phyloP scores from a whole-genome alignment of 2,329 filamentous ascomycete species.

The Colletotrichum sp. region DNA sequence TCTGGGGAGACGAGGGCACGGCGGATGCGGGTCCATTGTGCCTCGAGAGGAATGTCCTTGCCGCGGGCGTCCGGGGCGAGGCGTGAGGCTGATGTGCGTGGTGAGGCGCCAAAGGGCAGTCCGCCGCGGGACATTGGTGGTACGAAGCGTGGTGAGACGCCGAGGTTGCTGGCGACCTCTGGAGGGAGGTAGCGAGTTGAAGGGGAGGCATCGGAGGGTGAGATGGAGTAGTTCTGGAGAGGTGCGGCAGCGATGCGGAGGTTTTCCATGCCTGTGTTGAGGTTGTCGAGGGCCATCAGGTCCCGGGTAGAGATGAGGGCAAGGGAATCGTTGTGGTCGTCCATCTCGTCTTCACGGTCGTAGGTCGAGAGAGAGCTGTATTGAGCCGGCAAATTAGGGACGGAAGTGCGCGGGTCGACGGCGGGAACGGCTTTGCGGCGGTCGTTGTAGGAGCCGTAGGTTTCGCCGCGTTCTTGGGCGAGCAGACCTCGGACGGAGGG shows the following conservation, averaged over 20 bases:
- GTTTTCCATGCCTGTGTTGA: constrained; percentile 45
- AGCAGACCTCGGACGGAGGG: constrained; percentile 60
- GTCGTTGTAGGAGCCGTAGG: constrained; percentile 36
- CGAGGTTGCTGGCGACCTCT: constrained; percentile 37
- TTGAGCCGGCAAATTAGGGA: not conserved
- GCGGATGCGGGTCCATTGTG: constrained; percentile 64
- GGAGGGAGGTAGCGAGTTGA: constrained; percentile 35
- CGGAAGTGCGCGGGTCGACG: constrained; percentile 30
- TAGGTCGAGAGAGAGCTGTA: constrained; percentile 32
- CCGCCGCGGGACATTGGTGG: constrained; percentile 32
- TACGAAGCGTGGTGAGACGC: constrained; percentile 44
- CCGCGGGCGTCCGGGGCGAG: constrained; percentile 64
- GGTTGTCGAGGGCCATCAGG: constrained; percentile 52
- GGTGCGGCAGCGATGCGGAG: constrained; percentile 43
- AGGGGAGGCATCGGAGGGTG: constrained; percentile 37
- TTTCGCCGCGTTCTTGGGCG: constrained; percentile 47
- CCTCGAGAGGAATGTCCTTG: constrained; percentile 59
- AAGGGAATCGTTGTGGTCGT: constrained; percentile 39
- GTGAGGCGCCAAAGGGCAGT: constrained; percentile 10
- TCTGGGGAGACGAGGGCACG: constrained; percentile 62
- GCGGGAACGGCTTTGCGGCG: constrained; percentile 32
- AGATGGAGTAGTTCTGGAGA: constrained; percentile 38
- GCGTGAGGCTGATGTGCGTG: constrained; percentile 33
- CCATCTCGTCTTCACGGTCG: constrained; percentile 40
- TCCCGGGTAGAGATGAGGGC: constrained; percentile 61